Percentiles rank a stretch among this genome's conserved stretches.
These are phyloP conservation scores for Setomelanomma holmii DNA, from an alignment of 2,329 filamentous ascomycete genomes.

Conservation along the genomic window DNA sequence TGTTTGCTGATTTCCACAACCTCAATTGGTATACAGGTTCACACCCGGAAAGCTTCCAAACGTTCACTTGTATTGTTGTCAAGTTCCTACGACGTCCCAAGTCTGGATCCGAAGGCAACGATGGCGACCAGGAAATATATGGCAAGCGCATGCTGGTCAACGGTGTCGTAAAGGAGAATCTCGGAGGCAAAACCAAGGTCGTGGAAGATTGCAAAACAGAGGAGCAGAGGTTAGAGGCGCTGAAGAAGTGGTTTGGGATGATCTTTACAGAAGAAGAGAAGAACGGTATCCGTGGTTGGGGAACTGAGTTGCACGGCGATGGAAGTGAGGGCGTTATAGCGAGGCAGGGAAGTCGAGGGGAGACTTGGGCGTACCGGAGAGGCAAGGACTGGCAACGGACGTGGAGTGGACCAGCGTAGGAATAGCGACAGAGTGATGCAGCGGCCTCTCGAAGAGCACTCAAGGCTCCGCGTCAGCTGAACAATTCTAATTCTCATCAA, in stretches of 20 bases:
- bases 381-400: background rate
- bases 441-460: too few species aligned
- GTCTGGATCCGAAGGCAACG: slow-evolving; percentile 37
- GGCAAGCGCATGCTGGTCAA: slow-evolving; percentile 51
- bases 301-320: slow-evolving; percentile 28
- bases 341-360: background rate
- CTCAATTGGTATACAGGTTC: slow-evolving; percentile 48
- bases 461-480: too few species aligned
- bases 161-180: slow-evolving; percentile 53
- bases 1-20: slow-evolving; percentile 49
- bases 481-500: too few species aligned
- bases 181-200: slow-evolving; percentile 50
- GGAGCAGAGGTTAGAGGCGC: slow-evolving; percentile 46
- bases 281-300: slow-evolving; percentile 40
- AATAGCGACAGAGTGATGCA: background rate
- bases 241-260: slow-evolving; percentile 52
- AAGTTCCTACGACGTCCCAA: slow-evolving; percentile 42
- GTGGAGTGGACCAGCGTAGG: background rate
- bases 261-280: slow-evolving; percentile 46
- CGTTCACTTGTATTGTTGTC: slow-evolving; percentile 44
- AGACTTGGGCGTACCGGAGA: slow-evolving; percentile 2
- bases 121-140: slow-evolving; percentile 38
- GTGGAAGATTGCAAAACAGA: slow-evolving; percentile 50
- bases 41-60: slow-evolving; percentile 43
- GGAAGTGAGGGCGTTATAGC: slow-evolving; percentile 6